Evolutionary conservation across 169 alveolate species (phyloP).

Genomic region (Plasmodium sp.): DNA sequence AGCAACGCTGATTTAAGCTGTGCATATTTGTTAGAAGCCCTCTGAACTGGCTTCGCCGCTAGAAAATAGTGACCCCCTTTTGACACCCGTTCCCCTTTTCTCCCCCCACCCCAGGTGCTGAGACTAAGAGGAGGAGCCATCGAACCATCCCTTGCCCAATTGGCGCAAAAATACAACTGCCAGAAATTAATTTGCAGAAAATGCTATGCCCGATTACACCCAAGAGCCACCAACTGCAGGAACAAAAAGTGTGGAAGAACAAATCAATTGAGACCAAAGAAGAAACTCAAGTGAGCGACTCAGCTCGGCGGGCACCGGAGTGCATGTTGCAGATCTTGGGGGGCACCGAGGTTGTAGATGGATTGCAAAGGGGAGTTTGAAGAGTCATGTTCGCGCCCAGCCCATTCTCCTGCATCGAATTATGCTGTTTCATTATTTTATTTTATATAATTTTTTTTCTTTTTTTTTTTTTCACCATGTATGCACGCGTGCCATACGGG

Average conservation of each 20-base stretch:
- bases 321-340: not conserved
- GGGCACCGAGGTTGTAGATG: not conserved
- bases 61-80: not conserved
- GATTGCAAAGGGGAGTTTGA: not conserved
- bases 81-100: not conserved
- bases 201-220: constrained; percentile 99
- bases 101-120: constrained; percentile 77
- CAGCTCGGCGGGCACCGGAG: not conserved
- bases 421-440: not conserved
- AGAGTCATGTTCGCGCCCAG: not conserved
- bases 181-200: constrained; percentile 98
- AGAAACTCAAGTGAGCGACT: constrained; percentile 95
- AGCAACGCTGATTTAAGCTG: not conserved
- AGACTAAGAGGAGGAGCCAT: constrained; percentile 99
- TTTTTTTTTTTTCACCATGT: not conserved
- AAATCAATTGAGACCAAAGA: constrained; percentile 99
- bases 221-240: constrained; percentile 99
- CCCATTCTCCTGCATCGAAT: not conserved
- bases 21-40: no score
- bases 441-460: not conserved
- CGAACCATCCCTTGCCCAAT: constrained; percentile 98
- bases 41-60: not conserved
- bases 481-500: not conserved
- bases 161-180: constrained; percentile 99
- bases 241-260: constrained; percentile 99